Base-by-base conservation (phyloP, 108 stramenopile species). In the Fragilaria crotonensis region DNA sequence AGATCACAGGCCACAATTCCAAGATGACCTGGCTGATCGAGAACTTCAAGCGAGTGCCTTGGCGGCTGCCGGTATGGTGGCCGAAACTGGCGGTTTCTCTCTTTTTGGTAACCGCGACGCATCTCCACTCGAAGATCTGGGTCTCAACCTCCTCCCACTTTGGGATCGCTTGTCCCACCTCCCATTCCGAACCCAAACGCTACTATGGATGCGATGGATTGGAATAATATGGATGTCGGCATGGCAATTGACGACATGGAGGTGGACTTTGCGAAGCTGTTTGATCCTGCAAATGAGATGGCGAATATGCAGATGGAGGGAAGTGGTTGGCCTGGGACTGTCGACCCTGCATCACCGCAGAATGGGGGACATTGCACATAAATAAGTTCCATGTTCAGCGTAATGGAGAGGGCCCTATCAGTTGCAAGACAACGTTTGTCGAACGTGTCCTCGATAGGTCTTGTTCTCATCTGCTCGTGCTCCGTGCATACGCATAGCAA, bases 251-350 rank as follows among this genome's bases (percentile, higher is more conserved):
- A 59, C 19, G 47, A 46, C 46, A 59, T 59, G 59, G 59, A 59
- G 19, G 74, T 89, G 79, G 92, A 93, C 67, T 93, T 93, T 73
- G 87, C 92, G 25, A 81, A 83, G 26, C 59, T 93, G 49, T 93
- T 93, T 68, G 85, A 87, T 63, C 77, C 77, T 1, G 70, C 49
- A 11, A 46, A 71, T 33, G 78, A 79, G 51, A 54, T 57, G 53
- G 62, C 65, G 20, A 67, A 62, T 44, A 77, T 77, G 76, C 71
- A 73, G 30, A 78, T 70, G 9, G 72, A 78, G 29, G 77, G 77
- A 5, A 74, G 77, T 58, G 77, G 77, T 17, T 74, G 73, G 77
- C 73, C 73, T 54, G 26, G 26, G 21, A 26, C 28, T 27, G n/a
- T n/a, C n/a, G n/a, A n/a, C n/a, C n/a, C n/a, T n/a, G n/a, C n/a